phyloP scores from a whole-genome alignment of 2,329 filamentous ascomycete genomes.

The Aspergillus sp. region DNA sequence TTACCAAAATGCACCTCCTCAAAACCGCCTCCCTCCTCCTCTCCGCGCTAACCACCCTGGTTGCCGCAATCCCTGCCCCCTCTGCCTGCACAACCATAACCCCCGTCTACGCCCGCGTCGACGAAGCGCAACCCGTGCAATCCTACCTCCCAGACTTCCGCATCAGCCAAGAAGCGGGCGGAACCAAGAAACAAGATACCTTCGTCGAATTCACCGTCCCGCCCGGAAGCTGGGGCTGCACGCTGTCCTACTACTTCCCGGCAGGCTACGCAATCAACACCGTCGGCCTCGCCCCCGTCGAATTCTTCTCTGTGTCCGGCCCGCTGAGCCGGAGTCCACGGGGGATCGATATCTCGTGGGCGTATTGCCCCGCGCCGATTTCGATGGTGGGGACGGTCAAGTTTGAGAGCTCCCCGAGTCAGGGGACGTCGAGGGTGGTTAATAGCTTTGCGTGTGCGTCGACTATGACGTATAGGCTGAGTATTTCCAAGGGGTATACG shows the following conservation, averaged over 20 bases:
- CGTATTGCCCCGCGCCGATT: constrained; percentile 10
- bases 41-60: background rate
- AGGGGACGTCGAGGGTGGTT: constrained; percentile 4
- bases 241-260: constrained; percentile 17
- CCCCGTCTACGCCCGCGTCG: constrained; percentile 15
- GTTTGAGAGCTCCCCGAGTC: constrained; percentile 1
- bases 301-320: constrained; percentile 12
- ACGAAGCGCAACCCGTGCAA: constrained; percentile 4
- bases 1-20: constrained; percentile 12
- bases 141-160: constrained; percentile 17
- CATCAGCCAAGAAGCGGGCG: constrained; percentile 10
- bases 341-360: constrained; percentile 19
- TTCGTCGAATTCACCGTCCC: constrained; percentile 19
- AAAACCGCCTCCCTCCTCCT: constrained; percentile 7
- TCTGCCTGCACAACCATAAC: constrained; percentile 13
- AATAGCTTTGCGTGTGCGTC: constrained; percentile 17
- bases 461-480: constrained; percentile 16
- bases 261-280: constrained; percentile 4
- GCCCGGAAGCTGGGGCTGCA: constrained; percentile 15
- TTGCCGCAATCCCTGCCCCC: background rate
- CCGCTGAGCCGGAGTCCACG: constrained; percentile 10
- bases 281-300: constrained; percentile 8
- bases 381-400: constrained; percentile 9
- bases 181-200: constrained; percentile 14
- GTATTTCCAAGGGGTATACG: constrained; percentile 10